Conservation (phyloP, 2,329 filamentous ascomycete species). For the Pseudocercospora fuligena region DNA sequence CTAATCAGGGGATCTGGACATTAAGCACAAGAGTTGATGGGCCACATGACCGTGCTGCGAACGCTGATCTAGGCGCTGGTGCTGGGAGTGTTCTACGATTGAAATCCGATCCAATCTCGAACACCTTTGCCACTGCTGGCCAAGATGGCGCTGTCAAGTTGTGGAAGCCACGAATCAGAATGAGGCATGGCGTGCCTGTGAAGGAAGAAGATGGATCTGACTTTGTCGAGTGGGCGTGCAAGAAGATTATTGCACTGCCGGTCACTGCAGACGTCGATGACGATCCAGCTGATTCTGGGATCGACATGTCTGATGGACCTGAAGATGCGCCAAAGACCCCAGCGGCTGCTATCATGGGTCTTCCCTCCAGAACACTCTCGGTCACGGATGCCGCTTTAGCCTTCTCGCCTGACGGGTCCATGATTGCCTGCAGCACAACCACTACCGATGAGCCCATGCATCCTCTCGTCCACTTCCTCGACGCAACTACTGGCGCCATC, state of each 20-base stretch:
- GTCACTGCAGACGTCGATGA: constrained; percentile 36
- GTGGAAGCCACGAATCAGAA: constrained; percentile 77
- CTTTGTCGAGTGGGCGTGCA: constrained; percentile 76
- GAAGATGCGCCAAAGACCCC: constrained; percentile 15
- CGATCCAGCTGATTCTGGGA: constrained; percentile 34
- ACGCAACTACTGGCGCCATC: constrained; percentile 70
- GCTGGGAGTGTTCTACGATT: constrained; percentile 71
- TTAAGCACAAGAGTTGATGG: constrained; percentile 82
- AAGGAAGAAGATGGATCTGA: constrained; percentile 63
- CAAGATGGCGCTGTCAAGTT: constrained; percentile 77
- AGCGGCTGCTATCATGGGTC: neutral
- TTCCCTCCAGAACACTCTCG: neutral
- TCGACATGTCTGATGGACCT: constrained; percentile 47
- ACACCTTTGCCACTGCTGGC: constrained; percentile 83
- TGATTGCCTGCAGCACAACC: constrained; percentile 67
- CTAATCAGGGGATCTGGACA: constrained; percentile 63
- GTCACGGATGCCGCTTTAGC: constrained; percentile 65
- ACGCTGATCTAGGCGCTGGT: constrained; percentile 27
- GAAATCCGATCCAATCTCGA: constrained; percentile 68
- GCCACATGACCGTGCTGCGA: constrained; percentile 64
- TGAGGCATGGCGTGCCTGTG: constrained; percentile 69
- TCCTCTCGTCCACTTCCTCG: constrained; percentile 75
- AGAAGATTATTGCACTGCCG: constrained; percentile 56
- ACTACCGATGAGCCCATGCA: constrained; percentile 48
- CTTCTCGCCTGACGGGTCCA: constrained; percentile 84